These are phyloP conservation scores for Paxillus rubicundulus DNA, from an alignment of 768 basidiomycete species.

Conservation along the genomic window DNA sequence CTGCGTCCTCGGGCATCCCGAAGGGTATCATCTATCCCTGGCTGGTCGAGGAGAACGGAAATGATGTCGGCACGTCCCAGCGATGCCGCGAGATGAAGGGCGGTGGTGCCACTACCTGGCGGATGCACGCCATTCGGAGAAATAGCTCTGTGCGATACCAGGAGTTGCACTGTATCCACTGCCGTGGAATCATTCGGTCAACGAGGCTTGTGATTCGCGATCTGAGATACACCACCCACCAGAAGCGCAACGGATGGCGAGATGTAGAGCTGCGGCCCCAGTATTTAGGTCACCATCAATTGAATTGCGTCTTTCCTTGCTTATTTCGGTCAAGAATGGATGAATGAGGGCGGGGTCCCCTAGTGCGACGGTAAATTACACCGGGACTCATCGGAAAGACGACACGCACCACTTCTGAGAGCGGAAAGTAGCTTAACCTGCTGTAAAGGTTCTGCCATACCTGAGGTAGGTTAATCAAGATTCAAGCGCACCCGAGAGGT, in stretches of 20 bases:
- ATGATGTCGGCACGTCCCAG: slow-evolving; percentile 74
- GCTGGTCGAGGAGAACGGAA: slow-evolving; percentile 72
- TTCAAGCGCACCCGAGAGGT: background rate
- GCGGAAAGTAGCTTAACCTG: slow-evolving; percentile 66
- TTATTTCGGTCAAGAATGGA: slow-evolving; percentile 75
- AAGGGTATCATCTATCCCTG: slow-evolving; percentile 74
- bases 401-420: slow-evolving; percentile 53
- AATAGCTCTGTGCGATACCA: slow-evolving; percentile 71
- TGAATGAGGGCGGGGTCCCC: slow-evolving; percentile 80
- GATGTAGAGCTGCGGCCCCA: slow-evolving; percentile 73
- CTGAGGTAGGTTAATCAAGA: slow-evolving; percentile 9
- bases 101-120: slow-evolving; percentile 65
- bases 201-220: background rate
- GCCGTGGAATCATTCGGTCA: slow-evolving; percentile 3
- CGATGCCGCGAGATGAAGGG: slow-evolving; percentile 70
- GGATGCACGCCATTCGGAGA: slow-evolving; percentile 79
- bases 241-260: slow-evolving; percentile 79
- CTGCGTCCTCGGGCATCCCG: slow-evolving; percentile 66
- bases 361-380: slow-evolving; percentile 21
- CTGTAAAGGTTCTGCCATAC: slow-evolving; percentile 46
- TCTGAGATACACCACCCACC: slow-evolving; percentile 41
- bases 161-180: slow-evolving; percentile 66
- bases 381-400: background rate
- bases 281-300: slow-evolving; percentile 53
- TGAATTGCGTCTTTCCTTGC: slow-evolving; percentile 57